Evolutionary conservation across 306 rosid species (phyloP).

Genomic region (Vigna trinervia): DNA sequence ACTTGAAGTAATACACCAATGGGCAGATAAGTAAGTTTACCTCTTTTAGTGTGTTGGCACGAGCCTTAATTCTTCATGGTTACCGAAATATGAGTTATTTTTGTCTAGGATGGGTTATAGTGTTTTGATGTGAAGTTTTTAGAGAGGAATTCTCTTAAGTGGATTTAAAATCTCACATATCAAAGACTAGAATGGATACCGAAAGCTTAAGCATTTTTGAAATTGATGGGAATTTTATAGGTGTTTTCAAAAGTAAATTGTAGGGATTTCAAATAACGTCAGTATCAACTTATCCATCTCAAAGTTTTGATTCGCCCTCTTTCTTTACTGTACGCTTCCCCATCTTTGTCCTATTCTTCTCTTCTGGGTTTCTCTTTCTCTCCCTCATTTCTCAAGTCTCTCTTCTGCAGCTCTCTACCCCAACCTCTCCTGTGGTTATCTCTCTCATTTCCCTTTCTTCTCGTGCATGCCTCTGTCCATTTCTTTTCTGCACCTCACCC

Average conservation of each 20-base stretch:
- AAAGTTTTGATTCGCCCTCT: not conserved
- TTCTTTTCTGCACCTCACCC: no score
- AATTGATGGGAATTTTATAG: not conserved
- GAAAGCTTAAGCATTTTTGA: not conserved
- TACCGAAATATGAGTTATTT: slow-evolving; percentile 5
- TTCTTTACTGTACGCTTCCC: not conserved
- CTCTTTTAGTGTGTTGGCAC: slow-evolving; percentile 37
- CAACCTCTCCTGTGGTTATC: not conserved
- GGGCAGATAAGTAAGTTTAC: slow-evolving; percentile 75
- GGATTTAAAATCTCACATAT: not conserved
- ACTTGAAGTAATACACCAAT: slow-evolving; percentile 80
- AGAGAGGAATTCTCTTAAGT: not conserved
- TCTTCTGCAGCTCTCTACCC: not conserved
- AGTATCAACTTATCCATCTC: not conserved
- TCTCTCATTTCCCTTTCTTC: not conserved
- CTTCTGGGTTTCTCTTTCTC: not conserved
- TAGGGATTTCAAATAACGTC: not conserved
- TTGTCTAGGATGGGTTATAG: slow-evolving; percentile 11
- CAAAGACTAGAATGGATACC: not conserved
- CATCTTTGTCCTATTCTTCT: not conserved
- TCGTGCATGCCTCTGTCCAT: not conserved
- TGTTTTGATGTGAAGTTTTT: not conserved
- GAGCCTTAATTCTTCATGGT: slow-evolving; percentile 27
- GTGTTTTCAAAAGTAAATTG: not conserved
- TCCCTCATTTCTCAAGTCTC: not conserved